Conservation (phyloP, 768 basidiomycete genomes). For the Cystobasidiopsis lactophilus region DNA sequence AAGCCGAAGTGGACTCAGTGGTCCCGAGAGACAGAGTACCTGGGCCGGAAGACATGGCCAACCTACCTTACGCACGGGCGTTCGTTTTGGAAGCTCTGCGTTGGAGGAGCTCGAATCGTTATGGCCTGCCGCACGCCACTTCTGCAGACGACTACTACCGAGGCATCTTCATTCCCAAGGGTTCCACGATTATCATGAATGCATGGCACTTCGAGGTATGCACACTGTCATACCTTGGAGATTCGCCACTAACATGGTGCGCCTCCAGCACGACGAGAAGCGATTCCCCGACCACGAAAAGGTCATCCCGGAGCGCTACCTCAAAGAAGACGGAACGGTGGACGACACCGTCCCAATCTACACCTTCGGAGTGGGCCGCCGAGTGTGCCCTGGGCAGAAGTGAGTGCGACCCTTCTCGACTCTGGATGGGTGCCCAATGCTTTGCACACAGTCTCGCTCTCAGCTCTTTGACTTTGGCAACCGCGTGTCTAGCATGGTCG, state of each 20-base stretch:
- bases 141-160: background rate
- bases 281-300: background rate
- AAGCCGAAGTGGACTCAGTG: background rate
- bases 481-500: background rate
- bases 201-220: background rate
- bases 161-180: constrained; percentile 2
- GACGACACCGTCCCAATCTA: background rate
- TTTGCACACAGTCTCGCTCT: background rate
- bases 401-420: background rate
- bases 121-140: constrained; percentile 1
- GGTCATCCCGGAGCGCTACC: background rate
- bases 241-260: background rate
- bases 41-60: background rate
- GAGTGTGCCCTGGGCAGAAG: background rate
- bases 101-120: background rate
- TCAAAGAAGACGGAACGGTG: background rate
- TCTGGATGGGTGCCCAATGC: background rate
- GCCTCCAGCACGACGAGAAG: background rate
- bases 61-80: background rate
- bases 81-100: background rate
- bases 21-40: background rate
- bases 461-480: background rate
- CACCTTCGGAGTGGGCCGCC: background rate
- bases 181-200: background rate
- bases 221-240: background rate